phyloP scores from a whole-genome alignment of 768 basidiomycete genomes.

The Pulveroboletus frians region DNA sequence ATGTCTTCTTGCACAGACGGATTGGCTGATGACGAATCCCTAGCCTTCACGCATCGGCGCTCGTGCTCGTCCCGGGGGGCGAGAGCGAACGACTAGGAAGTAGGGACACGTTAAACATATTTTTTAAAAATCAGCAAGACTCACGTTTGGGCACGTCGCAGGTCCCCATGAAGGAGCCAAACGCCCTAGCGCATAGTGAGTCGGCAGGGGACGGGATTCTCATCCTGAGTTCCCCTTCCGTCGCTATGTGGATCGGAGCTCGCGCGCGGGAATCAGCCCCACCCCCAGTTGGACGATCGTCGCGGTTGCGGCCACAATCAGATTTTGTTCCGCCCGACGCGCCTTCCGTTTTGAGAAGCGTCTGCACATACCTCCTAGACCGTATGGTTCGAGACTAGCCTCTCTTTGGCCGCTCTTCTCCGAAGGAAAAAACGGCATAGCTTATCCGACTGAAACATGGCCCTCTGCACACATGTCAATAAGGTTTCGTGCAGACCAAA shows the following conservation, averaged over 20 bases:
- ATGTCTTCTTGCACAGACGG: not conserved
- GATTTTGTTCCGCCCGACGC: not conserved
- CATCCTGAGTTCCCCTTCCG: slow-evolving; percentile 4
- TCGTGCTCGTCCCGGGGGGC: not conserved
- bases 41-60: not conserved
- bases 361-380: too few species aligned
- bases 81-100: not conserved
- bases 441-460: not conserved
- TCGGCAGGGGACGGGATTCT: slow-evolving; percentile 9
- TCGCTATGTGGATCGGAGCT: slow-evolving; percentile 1
- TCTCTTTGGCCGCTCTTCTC: not conserved
- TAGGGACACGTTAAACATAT: not conserved
- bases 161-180: not conserved
- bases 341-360: too few species aligned
- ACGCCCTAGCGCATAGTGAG: not conserved
- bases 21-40: not conserved
- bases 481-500: not conserved
- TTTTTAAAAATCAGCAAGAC: slow-evolving; percentile 14
- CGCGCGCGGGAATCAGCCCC: not conserved
- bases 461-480: not conserved
- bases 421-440: not conserved
- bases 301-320: not conserved
- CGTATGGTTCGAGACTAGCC: not conserved
- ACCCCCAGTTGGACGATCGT: not conserved
- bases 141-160: slow-evolving; percentile 5